Evolutionary conservation across 2,329 filamentous ascomycete species (phyloP), one percentile per base, ranked within the genome.

Genomic region (Trichoderma citrinoviride): DNA sequence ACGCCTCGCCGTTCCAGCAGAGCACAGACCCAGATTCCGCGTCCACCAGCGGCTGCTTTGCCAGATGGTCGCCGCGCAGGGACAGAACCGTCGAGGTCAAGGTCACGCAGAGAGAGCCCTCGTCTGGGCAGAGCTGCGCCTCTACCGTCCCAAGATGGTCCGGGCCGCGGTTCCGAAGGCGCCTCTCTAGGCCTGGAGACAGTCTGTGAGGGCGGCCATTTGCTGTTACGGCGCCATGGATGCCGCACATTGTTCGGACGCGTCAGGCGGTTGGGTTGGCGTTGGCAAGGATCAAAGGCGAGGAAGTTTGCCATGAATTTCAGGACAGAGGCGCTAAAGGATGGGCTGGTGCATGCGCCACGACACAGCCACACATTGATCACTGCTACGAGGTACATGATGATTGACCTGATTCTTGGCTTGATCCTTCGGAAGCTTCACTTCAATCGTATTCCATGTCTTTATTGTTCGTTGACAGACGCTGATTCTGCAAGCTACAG

Each of bases 1-100:
- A 99, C 1, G 93, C 94, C 75, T 99, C 95, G 49, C 95, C 95
- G 73, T 99, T 99, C 95, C 95, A 99, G 82, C 94, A 97, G 2
- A 99, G 82, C 0, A 91, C 80, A 1, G 89, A 92, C 4, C 83
- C 82, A 0, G 83, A 83, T 0, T 70, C 68, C 3, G 73, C 43
- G 68, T 90, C 85, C 47, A 83, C 76, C 4, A 96, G 83, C 2
- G 95, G 95, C 75, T 98, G 95, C 40, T 78, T 74, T 7, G 88
- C 86, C 56, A 95, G 74, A 67, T 85, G 81, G 56, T 87, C 84
- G 27, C 94, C 94, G 70, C 95, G 87, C n/a, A 99, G 81, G 4
- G 93, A 88, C n/a, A 98, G 85, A 0, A 99, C 94, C 0, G 93
- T 96, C 7, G 94, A 95, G 14, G 87, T 85, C 72, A 96, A 90